phyloP scores from a whole-genome alignment of 2,329 filamentous ascomycete genomes.

The Grosmannia serpens region DNA sequence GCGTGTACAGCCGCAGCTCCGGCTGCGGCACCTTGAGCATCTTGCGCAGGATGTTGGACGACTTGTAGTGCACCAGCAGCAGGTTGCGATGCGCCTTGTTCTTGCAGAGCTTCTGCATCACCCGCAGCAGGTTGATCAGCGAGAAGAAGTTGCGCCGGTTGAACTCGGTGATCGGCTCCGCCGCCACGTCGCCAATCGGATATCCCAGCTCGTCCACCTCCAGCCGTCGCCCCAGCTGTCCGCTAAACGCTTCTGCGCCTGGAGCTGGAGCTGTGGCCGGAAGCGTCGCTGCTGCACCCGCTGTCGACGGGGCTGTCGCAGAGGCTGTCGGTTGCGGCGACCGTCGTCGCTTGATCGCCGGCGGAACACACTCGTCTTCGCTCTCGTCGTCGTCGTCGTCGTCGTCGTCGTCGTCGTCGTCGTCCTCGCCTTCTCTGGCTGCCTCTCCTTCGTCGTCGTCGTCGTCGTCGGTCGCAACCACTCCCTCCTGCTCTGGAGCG shows the following conservation, averaged over 20 bases:
- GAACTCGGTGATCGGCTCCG: slow-evolving; percentile 74
- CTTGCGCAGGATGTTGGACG: slow-evolving; percentile 81
- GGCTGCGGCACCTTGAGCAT: slow-evolving; percentile 83
- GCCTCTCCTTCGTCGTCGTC: slow-evolving; percentile 18
- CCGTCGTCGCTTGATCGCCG: slow-evolving; percentile 59
- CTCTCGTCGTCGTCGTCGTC: slow-evolving; percentile 36
- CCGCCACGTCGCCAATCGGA: slow-evolving; percentile 54
- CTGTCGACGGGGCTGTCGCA: background rate
- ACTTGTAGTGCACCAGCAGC: slow-evolving; percentile 91
- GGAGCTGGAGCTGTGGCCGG: background rate
- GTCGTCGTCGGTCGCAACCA: slow-evolving; percentile 11
- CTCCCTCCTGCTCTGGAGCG: slow-evolving; percentile 12
- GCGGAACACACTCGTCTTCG: slow-evolving; percentile 71
- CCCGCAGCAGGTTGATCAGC: slow-evolving; percentile 85
- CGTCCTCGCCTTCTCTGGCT: slow-evolving; percentile 19
- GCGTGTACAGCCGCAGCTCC: slow-evolving; percentile 78
- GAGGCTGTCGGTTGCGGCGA: slow-evolving; percentile 26
- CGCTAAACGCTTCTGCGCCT: background rate
- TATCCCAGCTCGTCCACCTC: slow-evolving; percentile 83
- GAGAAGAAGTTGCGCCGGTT: slow-evolving; percentile 93
- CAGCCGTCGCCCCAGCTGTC: slow-evolving; percentile 20
- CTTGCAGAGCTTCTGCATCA: slow-evolving; percentile 96
- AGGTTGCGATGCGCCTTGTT: slow-evolving; percentile 91
- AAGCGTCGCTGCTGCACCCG: background rate
- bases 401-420: slow-evolving; percentile 20